Conservation (phyloP, 2,329 filamentous ascomycete species). For the Hypoxylon sp. region DNA sequence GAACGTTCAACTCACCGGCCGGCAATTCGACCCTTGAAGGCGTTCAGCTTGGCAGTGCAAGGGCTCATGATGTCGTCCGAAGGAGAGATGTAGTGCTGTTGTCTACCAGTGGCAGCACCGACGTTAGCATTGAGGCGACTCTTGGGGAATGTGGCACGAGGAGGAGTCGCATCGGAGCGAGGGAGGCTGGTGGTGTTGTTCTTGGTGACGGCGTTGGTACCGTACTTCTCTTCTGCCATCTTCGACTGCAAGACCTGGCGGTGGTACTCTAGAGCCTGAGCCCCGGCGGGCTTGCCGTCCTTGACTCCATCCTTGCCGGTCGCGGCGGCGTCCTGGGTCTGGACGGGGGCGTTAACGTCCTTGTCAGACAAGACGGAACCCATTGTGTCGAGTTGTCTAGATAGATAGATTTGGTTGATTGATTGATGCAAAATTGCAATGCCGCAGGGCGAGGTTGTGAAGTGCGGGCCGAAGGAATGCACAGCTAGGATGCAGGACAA, state of each 20-base stretch:
- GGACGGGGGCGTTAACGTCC: constrained; percentile 71
- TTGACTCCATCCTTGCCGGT: constrained; percentile 23
- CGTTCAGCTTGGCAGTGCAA: constrained; percentile 84
- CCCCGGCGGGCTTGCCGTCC: constrained; percentile 50
- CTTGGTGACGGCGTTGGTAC: constrained; percentile 27
- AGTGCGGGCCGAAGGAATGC: not conserved
- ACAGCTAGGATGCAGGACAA: not conserved
- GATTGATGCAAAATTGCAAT: constrained; percentile 3
- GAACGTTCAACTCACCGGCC: constrained; percentile 74
- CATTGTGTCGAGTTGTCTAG: constrained; percentile 57
- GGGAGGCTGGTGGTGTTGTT: constrained; percentile 12
- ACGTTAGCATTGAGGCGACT: constrained; percentile 50
- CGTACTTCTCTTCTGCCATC: constrained; percentile 74
- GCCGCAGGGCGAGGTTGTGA: not conserved
- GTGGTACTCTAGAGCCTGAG: constrained; percentile 79
- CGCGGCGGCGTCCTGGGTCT: constrained; percentile 46
- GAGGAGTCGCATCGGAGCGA: constrained; percentile 24
- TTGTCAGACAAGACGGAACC: constrained; percentile 70
- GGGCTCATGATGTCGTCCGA: constrained; percentile 93
- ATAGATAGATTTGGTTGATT: not conserved
- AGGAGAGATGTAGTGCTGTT: constrained; percentile 78
- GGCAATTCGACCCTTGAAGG: constrained; percentile 83
- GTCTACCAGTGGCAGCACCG: constrained; percentile 47
- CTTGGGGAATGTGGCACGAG: constrained; percentile 32
- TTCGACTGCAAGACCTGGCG: constrained; percentile 80